Conservation (phyloP, 2,329 filamentous ascomycete species). For the Sporothrix globosa region DNA sequence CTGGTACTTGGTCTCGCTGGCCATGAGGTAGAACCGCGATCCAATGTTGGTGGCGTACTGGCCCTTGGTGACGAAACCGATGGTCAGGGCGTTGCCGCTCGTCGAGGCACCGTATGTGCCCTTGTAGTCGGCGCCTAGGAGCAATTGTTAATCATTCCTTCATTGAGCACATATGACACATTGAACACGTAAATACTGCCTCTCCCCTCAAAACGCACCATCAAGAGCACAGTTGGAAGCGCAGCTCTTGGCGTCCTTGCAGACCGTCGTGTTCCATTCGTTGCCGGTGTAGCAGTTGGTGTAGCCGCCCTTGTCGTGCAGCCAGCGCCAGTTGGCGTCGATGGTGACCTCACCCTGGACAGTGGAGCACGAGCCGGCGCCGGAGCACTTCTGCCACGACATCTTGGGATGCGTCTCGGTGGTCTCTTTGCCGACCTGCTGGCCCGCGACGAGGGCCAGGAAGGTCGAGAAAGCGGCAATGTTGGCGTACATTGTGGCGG, state of each 20-base stretch:
- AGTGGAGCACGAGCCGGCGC: constrained; percentile 51
- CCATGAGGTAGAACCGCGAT: constrained; percentile 44
- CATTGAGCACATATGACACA: background rate
- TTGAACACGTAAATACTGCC: too few relatives aligned
- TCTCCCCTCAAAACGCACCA: constrained; percentile 40
- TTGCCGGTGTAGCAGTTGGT: constrained; percentile 57
- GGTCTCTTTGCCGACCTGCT: constrained; percentile 52
- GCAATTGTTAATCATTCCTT: background rate
- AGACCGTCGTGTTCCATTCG: constrained; percentile 52
- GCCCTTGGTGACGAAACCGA: constrained; percentile 52
- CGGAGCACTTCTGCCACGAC: constrained; percentile 56
- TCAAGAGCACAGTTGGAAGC: constrained; percentile 61
- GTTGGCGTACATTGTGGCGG: constrained; percentile 33
- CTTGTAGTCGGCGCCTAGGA: constrained; percentile 52
- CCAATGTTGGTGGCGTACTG: constrained; percentile 47
- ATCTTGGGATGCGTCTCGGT: constrained; percentile 57
- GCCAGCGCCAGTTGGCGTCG: constrained; percentile 63
- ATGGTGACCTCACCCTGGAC: constrained; percentile 55
- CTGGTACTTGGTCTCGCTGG: constrained; percentile 42
- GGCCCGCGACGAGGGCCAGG: constrained; percentile 49
- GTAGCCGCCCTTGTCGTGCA: constrained; percentile 52
- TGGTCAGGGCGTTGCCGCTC: constrained; percentile 51
- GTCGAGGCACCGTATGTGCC: constrained; percentile 57
- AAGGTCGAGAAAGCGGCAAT: constrained; percentile 50
- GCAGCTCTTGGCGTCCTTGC: constrained; percentile 54